A percentile compares a stretch with the other conserved stretches of the same genome.
Conservation (phyloP, 768 basidiomycete species). For the Serendipita sp. region DNA sequence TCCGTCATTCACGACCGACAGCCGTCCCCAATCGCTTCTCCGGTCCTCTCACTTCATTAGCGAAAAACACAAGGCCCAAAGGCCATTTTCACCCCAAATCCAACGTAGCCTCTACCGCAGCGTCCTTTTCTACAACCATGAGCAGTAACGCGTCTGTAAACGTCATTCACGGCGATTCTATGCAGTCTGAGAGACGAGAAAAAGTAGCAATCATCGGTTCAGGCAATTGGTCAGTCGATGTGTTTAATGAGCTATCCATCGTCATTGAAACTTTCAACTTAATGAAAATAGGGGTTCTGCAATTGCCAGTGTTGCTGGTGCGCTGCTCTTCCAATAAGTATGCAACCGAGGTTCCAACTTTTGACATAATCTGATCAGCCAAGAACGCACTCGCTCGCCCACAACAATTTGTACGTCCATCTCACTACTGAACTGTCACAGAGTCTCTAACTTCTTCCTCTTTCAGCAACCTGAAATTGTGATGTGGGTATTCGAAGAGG, state of each 20-base stretch:
- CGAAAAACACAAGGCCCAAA: not conserved
- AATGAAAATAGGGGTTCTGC: constrained; percentile 22
- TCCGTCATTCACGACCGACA: not conserved
- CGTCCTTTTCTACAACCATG: not conserved
- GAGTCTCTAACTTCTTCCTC: not conserved
- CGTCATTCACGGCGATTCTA: not conserved
- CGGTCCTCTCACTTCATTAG: not conserved
- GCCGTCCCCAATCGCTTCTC: not conserved
- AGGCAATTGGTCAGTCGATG: constrained; percentile 19
- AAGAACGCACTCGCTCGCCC: constrained; percentile 20
- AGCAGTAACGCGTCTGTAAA: not conserved
- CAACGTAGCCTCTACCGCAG: not conserved
- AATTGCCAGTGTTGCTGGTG: constrained; percentile 22
- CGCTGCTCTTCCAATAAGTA: constrained; percentile 1
- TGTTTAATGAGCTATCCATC: not conserved
- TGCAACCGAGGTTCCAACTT: not conserved
- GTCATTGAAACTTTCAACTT: not conserved
- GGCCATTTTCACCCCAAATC: not conserved
- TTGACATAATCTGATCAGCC: constrained; percentile 9
- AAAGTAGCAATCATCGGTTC: constrained; percentile 21
- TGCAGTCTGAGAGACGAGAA: constrained; percentile 10
- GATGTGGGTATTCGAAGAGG: constrained; percentile 30
- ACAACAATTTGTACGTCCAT: constrained; percentile 19
- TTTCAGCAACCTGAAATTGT: constrained; percentile 18
- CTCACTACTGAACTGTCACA: not conserved